Conservation (phyloP, 176 grass and related monocot genomes). For the Carex pumila region DNA sequence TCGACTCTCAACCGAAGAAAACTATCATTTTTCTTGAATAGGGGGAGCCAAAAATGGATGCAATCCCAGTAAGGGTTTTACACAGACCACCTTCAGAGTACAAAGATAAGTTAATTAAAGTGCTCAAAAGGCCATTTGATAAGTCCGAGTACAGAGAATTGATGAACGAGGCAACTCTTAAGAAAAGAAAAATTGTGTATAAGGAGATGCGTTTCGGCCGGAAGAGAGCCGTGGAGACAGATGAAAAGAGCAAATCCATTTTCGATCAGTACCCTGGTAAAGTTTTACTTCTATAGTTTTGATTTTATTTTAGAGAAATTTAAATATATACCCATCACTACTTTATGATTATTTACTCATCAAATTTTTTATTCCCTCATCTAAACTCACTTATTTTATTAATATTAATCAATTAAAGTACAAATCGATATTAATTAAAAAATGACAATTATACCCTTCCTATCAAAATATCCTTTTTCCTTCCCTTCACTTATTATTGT, state of each 20-base stretch:
- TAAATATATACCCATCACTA: too few species aligned
- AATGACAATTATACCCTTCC: too few species aligned
- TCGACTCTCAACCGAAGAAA: neutral
- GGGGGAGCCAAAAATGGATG: neutral
- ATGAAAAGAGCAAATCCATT: slow-evolving; percentile 46
- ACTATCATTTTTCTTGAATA: neutral
- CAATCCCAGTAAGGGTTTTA: slow-evolving; percentile 35
- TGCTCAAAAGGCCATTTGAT: slow-evolving; percentile 35
- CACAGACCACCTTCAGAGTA: slow-evolving; percentile 47
- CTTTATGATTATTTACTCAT: too few species aligned
- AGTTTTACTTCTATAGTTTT: slow-evolving; percentile 6
- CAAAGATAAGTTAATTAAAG: slow-evolving; percentile 41
- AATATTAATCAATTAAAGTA: too few species aligned
- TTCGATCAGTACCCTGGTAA: slow-evolving; percentile 66
- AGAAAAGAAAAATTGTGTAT: slow-evolving; percentile 18
- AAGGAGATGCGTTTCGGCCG: slow-evolving; percentile 27
- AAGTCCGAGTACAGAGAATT: slow-evolving; percentile 38
- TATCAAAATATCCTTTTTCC: too few species aligned
- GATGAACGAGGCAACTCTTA: slow-evolving; percentile 17
- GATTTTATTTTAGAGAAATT: neutral
- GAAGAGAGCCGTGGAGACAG: neutral
- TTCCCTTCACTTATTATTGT: too few species aligned
- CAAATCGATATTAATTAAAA: too few species aligned
- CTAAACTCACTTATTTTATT: too few species aligned
- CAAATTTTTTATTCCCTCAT: too few species aligned